Conservation (phyloP, 805 yeast genomes). For the Metschnikowia chrysomelidarum region DNA sequence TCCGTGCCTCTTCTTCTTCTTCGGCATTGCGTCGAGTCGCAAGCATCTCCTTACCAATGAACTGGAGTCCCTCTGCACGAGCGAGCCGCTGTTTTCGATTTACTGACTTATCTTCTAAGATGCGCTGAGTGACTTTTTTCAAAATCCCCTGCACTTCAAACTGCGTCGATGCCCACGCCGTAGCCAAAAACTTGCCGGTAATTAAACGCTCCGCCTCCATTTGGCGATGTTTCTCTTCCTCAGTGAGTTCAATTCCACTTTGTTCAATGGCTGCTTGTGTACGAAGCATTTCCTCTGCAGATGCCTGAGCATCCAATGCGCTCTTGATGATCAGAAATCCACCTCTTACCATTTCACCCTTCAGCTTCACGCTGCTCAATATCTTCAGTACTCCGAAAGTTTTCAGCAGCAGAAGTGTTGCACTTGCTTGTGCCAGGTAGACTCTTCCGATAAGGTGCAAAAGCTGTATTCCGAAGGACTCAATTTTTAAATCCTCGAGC, state of each 20-base stretch:
- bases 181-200: slow-evolving; percentile 86
- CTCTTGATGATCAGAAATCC: slow-evolving; percentile 79
- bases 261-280: slow-evolving; percentile 55
- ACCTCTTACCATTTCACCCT: slow-evolving; percentile 78
- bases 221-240: slow-evolving; percentile 32
- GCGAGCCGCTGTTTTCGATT: slow-evolving; percentile 58
- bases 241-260: slow-evolving; percentile 30
- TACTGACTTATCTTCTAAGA: slow-evolving; percentile 57
- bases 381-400: slow-evolving; percentile 87
- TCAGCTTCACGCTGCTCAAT: slow-evolving; percentile 76
- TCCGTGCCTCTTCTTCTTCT: slow-evolving; percentile 88
- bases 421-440: slow-evolving; percentile 72
- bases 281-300: slow-evolving; percentile 65
- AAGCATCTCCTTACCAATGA: slow-evolving; percentile 69
- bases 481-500: slow-evolving; percentile 82
- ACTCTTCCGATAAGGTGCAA: slow-evolving; percentile 79
- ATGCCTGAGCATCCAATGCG: slow-evolving; percentile 83
- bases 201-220: slow-evolving; percentile 79
- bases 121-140: slow-evolving; percentile 59
- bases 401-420: slow-evolving; percentile 69
- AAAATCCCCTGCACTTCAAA: slow-evolving; percentile 87
- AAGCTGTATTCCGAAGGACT: slow-evolving; percentile 91
- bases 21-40: slow-evolving; percentile 71
- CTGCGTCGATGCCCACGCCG: slow-evolving; percentile 93
- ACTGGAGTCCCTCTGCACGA: slow-evolving; percentile 76